Base-by-base conservation (phyloP, 805 yeast species). In the Kodamaea hsintzibuensis region DNA sequence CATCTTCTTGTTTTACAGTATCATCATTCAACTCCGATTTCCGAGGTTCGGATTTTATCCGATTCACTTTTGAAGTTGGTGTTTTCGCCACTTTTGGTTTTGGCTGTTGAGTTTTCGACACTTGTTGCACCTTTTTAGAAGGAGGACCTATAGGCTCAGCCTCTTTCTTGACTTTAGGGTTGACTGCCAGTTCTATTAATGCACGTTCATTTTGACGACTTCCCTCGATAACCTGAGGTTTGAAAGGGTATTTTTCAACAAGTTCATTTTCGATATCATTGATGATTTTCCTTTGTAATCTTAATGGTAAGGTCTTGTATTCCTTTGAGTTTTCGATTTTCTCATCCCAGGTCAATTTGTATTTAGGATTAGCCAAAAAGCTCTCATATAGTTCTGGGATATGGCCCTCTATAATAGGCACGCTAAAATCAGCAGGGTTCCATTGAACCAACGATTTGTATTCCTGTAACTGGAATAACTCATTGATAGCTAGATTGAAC, bases 361-460 rank as follows among this genome's bases (percentile, higher is more conserved):
- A 66, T 2, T 64, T 55, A 40, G 67, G 63, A 27, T 67, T 57
- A 13, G 67, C 61, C 12, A 68, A 50, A 51, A 72, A 74, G 33
- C 64, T 61, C 43, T 71, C 71, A 52, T 63, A 70, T 14, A 67
- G 60, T 48, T 69, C 77, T 4, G 77, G 73, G 35, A 69, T 57
- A 14, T 67, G 72, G 10, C 61, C 30, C 27, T 58, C 60, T 48
- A 8, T 60, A 13, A 37, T 38, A 42, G 55, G 52, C 10, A 52
- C 42, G 3, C 71, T 68, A 56, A 70, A 70, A 50, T 71, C 82
- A 50, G 65, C 10, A 0, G 91, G 91, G 57, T 85, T 80, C 80
- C 85, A 88, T 16, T 81, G 82, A 0, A 78, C 81, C 43, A 86
- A 64, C 0, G 89, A 83, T 17, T 83, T 82, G 63, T 79, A 87